Evolutionary conservation across 208 protist species (phyloP).

Genomic region (Leishmania arabica): DNA sequence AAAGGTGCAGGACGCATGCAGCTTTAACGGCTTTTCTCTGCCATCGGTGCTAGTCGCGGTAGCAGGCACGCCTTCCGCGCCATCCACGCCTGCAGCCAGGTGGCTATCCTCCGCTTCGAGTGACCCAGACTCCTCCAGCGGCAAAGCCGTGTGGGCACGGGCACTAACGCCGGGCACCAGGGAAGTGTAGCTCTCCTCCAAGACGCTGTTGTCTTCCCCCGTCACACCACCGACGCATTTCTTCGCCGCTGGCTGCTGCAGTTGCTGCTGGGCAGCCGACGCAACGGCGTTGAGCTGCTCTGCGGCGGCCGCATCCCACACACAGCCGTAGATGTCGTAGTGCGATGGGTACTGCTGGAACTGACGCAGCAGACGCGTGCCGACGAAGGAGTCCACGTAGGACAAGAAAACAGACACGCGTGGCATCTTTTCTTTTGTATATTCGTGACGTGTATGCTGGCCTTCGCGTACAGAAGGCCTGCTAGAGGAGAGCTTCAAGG

Average conservation of each 20-base stretch:
- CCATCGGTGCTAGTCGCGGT: background rate
- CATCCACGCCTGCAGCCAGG: background rate
- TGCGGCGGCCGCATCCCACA: slow-evolving; percentile 62
- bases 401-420: slow-evolving; percentile 66
- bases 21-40: background rate
- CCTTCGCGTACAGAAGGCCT: no score
- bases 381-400: slow-evolving; percentile 86
- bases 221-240: background rate
- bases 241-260: background rate
- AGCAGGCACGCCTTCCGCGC: background rate
- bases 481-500: background rate
- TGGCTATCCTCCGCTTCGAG: background rate
- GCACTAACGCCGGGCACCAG: slow-evolving; percentile 13
- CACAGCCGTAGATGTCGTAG: slow-evolving; percentile 77
- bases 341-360: slow-evolving; percentile 48
- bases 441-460: no score
- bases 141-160: background rate
- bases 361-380: slow-evolving; percentile 54
- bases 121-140: background rate
- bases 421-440: slow-evolving; percentile 4
- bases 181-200: slow-evolving; percentile 15
- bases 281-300: slow-evolving; percentile 25
- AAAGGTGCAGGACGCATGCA: slow-evolving; percentile 15
- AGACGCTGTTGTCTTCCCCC: background rate
- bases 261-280: slow-evolving; percentile 3